Conservation (phyloP, 495 filamentous ascomycete species). For the Bacidia rubella region DNA sequence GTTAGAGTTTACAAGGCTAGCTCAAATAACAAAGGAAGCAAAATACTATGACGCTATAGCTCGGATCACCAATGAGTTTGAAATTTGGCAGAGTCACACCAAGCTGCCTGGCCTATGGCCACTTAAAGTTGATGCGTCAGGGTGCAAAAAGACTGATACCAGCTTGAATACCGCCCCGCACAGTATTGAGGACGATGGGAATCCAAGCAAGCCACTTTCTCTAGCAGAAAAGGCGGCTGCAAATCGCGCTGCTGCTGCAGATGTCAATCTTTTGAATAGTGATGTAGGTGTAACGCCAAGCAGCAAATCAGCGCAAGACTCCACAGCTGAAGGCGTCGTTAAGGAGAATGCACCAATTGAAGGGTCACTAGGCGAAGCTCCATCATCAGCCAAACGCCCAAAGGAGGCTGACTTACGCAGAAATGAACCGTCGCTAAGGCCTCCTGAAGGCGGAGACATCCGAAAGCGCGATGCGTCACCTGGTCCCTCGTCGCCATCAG, state of each 20-base stretch:
- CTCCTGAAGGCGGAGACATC: background rate
- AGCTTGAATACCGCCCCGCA: background rate
- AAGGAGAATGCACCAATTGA: background rate
- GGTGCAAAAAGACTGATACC: constrained; percentile 35
- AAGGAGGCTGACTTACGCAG: no score
- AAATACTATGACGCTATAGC: constrained; percentile 95
- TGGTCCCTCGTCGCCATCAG: background rate
- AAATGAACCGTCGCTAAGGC: background rate
- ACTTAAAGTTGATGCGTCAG: constrained; percentile 61
- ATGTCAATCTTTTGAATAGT: background rate
- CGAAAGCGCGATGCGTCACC: background rate
- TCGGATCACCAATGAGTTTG: constrained; percentile 76
- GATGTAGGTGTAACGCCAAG: background rate
- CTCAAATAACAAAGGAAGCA: constrained; percentile 73
- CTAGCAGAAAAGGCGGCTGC: constrained; percentile 5
- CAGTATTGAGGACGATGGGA: background rate
- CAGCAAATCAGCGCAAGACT: background rate
- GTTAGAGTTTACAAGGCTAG: constrained; percentile 89
- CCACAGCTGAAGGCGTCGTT: background rate
- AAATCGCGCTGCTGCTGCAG: constrained; percentile 3
- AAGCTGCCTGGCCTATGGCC: constrained; percentile 78
- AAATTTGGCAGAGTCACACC: constrained; percentile 63
- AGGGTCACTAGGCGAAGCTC: background rate
- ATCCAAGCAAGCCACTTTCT: background rate
- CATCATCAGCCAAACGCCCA: background rate